Base-by-base conservation (phyloP, 2,329 filamentous ascomycete genomes). In the Fusarium multiceps region DNA sequence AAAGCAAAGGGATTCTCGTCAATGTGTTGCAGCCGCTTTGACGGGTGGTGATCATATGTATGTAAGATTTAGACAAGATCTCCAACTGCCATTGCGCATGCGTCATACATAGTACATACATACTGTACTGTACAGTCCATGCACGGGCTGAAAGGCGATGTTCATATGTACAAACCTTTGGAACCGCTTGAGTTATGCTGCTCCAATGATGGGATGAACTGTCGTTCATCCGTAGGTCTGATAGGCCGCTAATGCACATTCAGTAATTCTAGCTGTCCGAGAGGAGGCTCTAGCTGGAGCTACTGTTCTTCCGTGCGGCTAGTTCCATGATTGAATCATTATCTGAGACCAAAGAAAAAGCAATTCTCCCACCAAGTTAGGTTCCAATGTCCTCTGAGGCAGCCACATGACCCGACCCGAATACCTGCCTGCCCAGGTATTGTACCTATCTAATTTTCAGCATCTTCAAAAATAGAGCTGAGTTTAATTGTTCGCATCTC, bases 241-340 rank as follows among this genome's bases (percentile, higher is more conserved):
- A 69, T 66, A 57, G 51, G 62, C 65, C 54, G 61, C 65, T 69
- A 66, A 66, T 72, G 68, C 57, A 70, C 32, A 57, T 59, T 40
- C 57, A 37, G 34, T 37, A 37, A 37, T 47, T 57, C 16, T 42
- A 64, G 57, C 56, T 60, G 48, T 13, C 54, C 54, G 28, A 32
- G 42, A 57, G 48, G 66, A 65, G 55, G 59, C 66, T 68, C 55
- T 57, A 62, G 60, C 63, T 66, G 69, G 69, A 72, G 69, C 69
- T 71, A 62, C 69, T 66, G 30, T 72, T 72, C 23, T 72, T 70
- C 69, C 69, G 66, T 64, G 58, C 54, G 64, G 69, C 57, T 60
- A 61, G 48, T 68, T 62, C 48, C 34, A 58, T 61, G 54, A 40
- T 45, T 51, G 46, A 58, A 41, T 43, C 30, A 49, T 40, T 59